Evolutionary conservation across 495 filamentous ascomycete genomes (phyloP), one percentile per base, ranked within the genome.

Genomic region (Astrocystis sublimbata): DNA sequence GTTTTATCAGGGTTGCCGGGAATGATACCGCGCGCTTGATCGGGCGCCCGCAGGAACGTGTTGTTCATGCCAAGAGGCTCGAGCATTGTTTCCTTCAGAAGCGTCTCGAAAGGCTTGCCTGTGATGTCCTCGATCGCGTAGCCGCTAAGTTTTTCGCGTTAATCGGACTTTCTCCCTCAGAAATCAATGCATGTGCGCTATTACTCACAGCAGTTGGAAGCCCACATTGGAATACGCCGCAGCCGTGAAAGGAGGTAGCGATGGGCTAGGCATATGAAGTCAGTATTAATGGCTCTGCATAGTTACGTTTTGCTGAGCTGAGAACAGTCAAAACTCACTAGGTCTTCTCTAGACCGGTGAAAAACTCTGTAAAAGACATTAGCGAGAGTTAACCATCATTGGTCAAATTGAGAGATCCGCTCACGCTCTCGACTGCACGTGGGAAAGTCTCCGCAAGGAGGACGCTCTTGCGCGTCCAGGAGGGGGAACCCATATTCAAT

Each of bases 11-110:
- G 42, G 28, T 71, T 68, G 2, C 75, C 74, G 0, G 76, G 77
- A 24, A 79, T 76, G 6, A 78, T 58, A 1, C 74, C 74, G 1
- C 66, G 60, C 0, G 73, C 65, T 17, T 69, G 65, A 26, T 72
- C 65, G 2, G 77, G 76, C 2, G 66, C 56, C 23, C 64, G 62
- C 8, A 70, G 63, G 45, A 76, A 75, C 4, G 73, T 80, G 21
- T 77, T 73, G 4, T 68, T 80, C 15, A 87, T 63, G 4, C 72
- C 71, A 3, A 86, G 70, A 0, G 79, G 79, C 17, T 66, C 60
- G 24, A 81, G 58, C 23, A 86, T 55, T 12, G 66, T 54, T 8
- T 73, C 70, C 31, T 79, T 53, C 17, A 86, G 69, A 10, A 83
- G 64, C 0, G 74, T 56, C 9, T 77, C 63, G 49, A 73, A 76